Base-by-base conservation (phyloP, 1,139 yeast genomes). In the Saccharomyces pastorianus region DNA sequence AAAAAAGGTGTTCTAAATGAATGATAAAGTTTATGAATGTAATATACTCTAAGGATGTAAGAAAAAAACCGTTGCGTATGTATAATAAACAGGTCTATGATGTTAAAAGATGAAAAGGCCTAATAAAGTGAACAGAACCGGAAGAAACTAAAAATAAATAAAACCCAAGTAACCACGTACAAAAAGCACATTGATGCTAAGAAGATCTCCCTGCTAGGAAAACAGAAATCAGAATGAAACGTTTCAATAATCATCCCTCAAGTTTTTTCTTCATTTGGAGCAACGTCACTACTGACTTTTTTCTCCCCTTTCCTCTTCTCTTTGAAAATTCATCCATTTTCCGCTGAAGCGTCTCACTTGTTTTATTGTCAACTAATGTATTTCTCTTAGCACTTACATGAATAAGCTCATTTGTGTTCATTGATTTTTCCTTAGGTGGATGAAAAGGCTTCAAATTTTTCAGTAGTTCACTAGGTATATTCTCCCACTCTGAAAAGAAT, bases 401-500 rank as follows among this genome's bases (percentile, higher is more conserved):
- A 17, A 20, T 6, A 17, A 38, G n/a, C 11, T 38, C 44, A 20
- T 38, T 7, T 14, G 25, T 13, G 25, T 38, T 13, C 25, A 38
- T 17, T 38, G 13, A 11, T 17, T 28, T 44, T 25, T 44, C 49
- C 6, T 29, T 31, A 4, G 60, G 60, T 3, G 61, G 58, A 28
- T 59, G 59, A 51, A 62, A 64, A 2, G 68, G 68, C 52, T 63
- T 64, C 34, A 69, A 52, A 25, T 58, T 54, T 34, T 61, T 62
- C 7, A 62, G 52, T 13, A 66, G 61, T 1, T 63, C 61, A 4
- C 53, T 50, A 13, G 73, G 73, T n/a, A 70, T 59, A 41, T 59
- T 59, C 41, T 67, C 69, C 73, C 73, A 70, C 49, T 67, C 73
- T 2, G 59, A 59, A 51, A 62, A 67, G 26, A 59, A 60, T 53